Percentiles rank a stretch among this genome's conserved stretches.
Evolutionary conservation across 192 early-diverging fungal species (phyloP).

Genomic region (Pilobolus umbonatus): DNA sequence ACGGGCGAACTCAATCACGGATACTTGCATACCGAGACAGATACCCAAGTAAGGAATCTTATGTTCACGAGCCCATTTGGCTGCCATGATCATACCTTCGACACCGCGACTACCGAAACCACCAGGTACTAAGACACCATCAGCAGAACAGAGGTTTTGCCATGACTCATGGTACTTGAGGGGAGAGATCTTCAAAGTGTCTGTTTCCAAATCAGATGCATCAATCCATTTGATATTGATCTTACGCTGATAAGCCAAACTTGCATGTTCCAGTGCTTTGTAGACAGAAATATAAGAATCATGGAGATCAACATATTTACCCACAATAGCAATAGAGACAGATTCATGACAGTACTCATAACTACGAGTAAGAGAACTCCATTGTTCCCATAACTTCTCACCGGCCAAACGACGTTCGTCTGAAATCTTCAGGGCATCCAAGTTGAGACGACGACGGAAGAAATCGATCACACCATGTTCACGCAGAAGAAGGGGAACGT

Average conservation of each 20-base stretch:
- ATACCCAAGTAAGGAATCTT: conserved; percentile 97
- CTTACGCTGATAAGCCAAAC: conserved; percentile 82
- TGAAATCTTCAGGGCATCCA: conserved; percentile 51
- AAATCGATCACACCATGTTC: conserved; percentile 82
- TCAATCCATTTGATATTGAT: conserved; percentile 90
- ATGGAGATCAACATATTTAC: conserved; percentile 94
- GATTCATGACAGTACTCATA: conserved; percentile 74
- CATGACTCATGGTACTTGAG: conserved; percentile 95
- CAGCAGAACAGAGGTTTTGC: conserved; percentile 79
- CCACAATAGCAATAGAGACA: conserved; percentile 88
- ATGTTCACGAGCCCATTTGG: conserved; percentile 97
- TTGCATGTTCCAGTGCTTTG: conserved; percentile 94
- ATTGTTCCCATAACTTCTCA: conserved; percentile 70
- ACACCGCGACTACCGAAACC: conserved; percentile 96
- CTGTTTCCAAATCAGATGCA: conserved; percentile 83
- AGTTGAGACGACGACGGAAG: conserved; percentile 73
- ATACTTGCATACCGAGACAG: conserved; percentile 95
- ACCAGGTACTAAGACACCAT: conserved; percentile 96
- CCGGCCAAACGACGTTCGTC: conserved; percentile 52
- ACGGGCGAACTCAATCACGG: conserved; percentile 96
- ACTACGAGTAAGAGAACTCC: conserved; percentile 56
- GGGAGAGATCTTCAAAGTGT: conserved; percentile 68
- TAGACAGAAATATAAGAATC: conserved; percentile 97
- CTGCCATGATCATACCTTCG: conserved; percentile 92
- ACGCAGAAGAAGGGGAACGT: conserved; percentile 90